Evolutionary conservation across 1,139 yeast species (phyloP).

Genomic region (Oligophagozyma castellii): DNA sequence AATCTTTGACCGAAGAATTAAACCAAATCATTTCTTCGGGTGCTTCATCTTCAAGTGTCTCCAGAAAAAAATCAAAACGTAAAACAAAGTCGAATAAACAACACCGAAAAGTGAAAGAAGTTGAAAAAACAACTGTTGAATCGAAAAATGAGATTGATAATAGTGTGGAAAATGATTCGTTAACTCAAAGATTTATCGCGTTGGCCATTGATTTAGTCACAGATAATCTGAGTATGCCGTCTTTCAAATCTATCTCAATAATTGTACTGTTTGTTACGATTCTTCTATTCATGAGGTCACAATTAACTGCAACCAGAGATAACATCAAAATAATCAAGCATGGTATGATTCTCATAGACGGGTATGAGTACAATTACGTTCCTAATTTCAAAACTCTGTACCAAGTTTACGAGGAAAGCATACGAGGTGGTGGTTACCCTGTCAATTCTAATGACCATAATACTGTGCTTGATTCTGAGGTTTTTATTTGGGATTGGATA

Average conservation of each 20-base stretch:
- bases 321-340: constrained; percentile 9
- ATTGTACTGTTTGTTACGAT: constrained; percentile 5
- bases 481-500: constrained; percentile 73
- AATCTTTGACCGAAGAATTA: constrained; percentile 43
- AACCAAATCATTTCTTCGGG: constrained; percentile 36
- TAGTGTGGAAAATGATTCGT: constrained; percentile 1
- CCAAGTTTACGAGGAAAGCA: constrained; percentile 27
- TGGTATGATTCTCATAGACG: constrained; percentile 26
- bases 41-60: constrained; percentile 17
- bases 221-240: constrained; percentile 13
- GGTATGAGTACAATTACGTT: constrained; percentile 32
- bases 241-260: constrained; percentile 10
- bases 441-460: constrained; percentile 4
- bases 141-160: constrained; percentile 5
- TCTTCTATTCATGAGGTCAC: constrained; percentile 6
- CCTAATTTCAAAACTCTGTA: constrained; percentile 35
- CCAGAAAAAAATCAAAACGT: constrained; percentile 24
- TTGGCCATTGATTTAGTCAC: constrained; percentile 4
- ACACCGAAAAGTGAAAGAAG: constrained; percentile 21
- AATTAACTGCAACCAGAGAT: constrained; percentile 10
- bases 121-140: constrained; percentile 8
- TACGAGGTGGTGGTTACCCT: constrained; percentile 15
- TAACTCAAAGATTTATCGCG: constrained; percentile 1
- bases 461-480: constrained; percentile 35
- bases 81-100: constrained; percentile 15